phyloP scores from a whole-genome alignment of 2,329 filamentous ascomycete genomes.

The Cladosporium velox region DNA sequence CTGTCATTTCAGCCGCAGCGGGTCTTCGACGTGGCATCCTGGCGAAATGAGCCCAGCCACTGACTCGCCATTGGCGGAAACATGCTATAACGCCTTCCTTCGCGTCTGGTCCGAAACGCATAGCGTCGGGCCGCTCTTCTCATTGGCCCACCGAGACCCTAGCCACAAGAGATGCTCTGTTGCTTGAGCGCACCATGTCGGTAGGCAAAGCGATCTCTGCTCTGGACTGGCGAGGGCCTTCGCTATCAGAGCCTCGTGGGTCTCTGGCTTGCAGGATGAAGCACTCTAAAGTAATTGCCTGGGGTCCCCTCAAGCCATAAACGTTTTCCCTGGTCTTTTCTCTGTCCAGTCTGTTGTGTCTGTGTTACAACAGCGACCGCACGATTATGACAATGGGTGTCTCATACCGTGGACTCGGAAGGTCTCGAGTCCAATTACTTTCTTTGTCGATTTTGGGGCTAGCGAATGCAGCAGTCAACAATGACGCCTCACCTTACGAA shows the following conservation, averaged over 20 bases:
- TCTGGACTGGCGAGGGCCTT: neutral
- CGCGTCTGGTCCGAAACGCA: slow-evolving; percentile 5
- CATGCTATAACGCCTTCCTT: slow-evolving; percentile 8
- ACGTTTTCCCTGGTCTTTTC: neutral
- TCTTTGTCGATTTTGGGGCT: neutral
- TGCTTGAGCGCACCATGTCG: slow-evolving; percentile 1
- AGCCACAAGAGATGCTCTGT: slow-evolving; percentile 2
- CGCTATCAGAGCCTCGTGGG: slow-evolving; percentile 6
- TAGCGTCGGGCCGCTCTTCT: neutral
- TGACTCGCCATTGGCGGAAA: slow-evolving; percentile 6
- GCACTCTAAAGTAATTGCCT: slow-evolving; percentile 8
- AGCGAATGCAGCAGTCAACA: slow-evolving; percentile 11
- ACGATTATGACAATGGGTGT: neutral
- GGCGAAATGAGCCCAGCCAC: slow-evolving; percentile 7
- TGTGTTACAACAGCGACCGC: neutral
- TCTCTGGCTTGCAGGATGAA: slow-evolving; percentile 8
- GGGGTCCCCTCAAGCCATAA: slow-evolving; percentile 7
- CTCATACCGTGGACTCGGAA: neutral
- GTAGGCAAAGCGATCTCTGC: slow-evolving; percentile 2
- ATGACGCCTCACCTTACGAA: slow-evolving; percentile 10
- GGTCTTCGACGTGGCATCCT: neutral
- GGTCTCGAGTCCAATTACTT: neutral
- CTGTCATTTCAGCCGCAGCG: slow-evolving; percentile 2
- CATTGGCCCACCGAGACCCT: neutral
- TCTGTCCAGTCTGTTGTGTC: neutral